Base-by-base conservation (phyloP, 768 basidiomycete genomes). In the Xerocomellus dryophilus region DNA sequence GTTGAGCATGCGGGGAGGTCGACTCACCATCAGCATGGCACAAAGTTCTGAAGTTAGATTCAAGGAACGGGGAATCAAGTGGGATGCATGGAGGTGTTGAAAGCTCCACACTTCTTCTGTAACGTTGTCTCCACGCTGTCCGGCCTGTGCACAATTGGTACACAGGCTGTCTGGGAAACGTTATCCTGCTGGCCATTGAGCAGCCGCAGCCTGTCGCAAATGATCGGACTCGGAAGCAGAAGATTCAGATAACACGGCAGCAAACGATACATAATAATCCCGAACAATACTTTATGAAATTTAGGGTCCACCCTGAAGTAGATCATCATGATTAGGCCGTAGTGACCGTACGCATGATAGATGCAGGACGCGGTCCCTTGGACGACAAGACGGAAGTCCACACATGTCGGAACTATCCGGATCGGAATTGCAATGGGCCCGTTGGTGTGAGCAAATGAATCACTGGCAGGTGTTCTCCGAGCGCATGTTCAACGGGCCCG, bases 301-400 rank as follows among this genome's bases (percentile, higher is more conserved):
- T 62, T 58, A 57, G 69, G 69, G 69, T 71, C 57, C 59, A 60
- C 69, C 69, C 69, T 71, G 69, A 66, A 31, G 47, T 48, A 56
- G 56, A 51, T 35, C 32, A 58, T 52, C 57, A 52, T 56, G 58
- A 56, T 41, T 49, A 46, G 54, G 47, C 36, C 23, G 7, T 29
- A 29, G n/a, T n/a, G n/a, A n/a, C 29, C 29, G 43, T 41, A n/a
- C 15, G 18, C 57, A 61, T 25, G 47, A 44, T 54, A 42, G 53
- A 57, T 51, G 56, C 53, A 51, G 50, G 48, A 34, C 25, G 40
- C 35, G 23, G 60, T 34, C 43, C 50, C 44, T 57, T 54, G 53
- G 20, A 42, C 52, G 51, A 53, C 54, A 51, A 57, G 47, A 23
- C 32, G 36, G 56, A 60, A 54, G 40, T 27, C 23, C 41, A 41